Evolutionary conservation across 192 early-diverging fungal genomes (phyloP).

Genomic region (Coemansia sp.): DNA sequence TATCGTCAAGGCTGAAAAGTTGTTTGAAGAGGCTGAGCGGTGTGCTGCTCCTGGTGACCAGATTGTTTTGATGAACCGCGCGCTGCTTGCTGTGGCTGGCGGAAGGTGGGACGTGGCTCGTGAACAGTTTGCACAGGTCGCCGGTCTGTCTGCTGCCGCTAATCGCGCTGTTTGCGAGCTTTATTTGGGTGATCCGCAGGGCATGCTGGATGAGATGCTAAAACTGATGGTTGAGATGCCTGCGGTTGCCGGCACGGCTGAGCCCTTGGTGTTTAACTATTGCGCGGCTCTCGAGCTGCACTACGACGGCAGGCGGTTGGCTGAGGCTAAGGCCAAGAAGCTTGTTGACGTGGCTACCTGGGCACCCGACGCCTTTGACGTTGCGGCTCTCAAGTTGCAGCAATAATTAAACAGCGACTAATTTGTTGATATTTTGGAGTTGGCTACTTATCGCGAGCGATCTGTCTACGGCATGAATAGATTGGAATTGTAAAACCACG

Average conservation of each 20-base stretch:
- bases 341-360: constrained; percentile 41
- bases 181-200: constrained; percentile 42
- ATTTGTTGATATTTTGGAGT: no score
- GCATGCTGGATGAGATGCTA: constrained; percentile 31
- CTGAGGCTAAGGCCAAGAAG: constrained; percentile 37
- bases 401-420: no score
- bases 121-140: constrained; percentile 18
- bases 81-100: constrained; percentile 29
- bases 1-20: constrained; percentile 16
- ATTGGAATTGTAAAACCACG: no score
- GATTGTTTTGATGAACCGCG: constrained; percentile 34
- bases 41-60: constrained; percentile 14
- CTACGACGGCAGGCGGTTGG: constrained; percentile 29
- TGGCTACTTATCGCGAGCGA: no score
- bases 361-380: constrained; percentile 48
- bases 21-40: constrained; percentile 22
- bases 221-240: constrained; percentile 29
- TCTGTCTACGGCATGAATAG: no score
- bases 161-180: constrained; percentile 43
- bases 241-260: constrained; percentile 32
- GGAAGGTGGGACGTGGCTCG: constrained; percentile 35
- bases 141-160: constrained; percentile 27
- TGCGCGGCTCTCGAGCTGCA: constrained; percentile 46
- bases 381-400: constrained; percentile 28
- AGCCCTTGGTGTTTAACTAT: constrained; percentile 46